Percentiles rank a stretch among this genome's conserved stretches.
Evolutionary conservation across 306 rosid genomes (phyloP).

Genomic region (Comarum palustre): DNA sequence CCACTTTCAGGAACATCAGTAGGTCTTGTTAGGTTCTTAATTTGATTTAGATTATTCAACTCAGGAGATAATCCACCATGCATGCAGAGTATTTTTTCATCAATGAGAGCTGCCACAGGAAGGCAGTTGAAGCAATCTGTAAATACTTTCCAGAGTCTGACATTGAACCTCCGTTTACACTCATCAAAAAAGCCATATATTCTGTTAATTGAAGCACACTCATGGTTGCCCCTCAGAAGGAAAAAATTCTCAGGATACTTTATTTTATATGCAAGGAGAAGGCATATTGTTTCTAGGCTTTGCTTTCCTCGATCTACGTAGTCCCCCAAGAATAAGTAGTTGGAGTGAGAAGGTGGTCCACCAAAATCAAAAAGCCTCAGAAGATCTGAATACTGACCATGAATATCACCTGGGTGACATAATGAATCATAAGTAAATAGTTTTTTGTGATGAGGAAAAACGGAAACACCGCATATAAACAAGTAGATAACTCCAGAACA

Average conservation of each 20-base stretch:
- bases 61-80: constrained; percentile 91
- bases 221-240: constrained; percentile 90
- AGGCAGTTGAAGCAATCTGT: constrained; percentile 87
- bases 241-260: constrained; percentile 74
- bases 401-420: constrained; percentile 69
- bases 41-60: constrained; percentile 51
- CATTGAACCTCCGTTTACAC: constrained; percentile 69
- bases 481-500: not conserved
- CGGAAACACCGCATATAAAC: not conserved
- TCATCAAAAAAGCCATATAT: constrained; percentile 90
- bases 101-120: constrained; percentile 81
- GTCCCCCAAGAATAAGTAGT: constrained; percentile 82
- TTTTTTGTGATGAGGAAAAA: not conserved
- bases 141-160: constrained; percentile 70
- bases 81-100: constrained; percentile 82
- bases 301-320: constrained; percentile 94
- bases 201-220: constrained; percentile 88
- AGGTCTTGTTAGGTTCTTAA: constrained; percentile 55
- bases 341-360: constrained; percentile 79
- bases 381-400: constrained; percentile 86
- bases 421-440: not conserved
- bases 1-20: constrained; percentile 69
- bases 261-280: constrained; percentile 84
- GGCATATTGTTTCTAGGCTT: constrained; percentile 83
- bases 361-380: constrained; percentile 77